Base-by-base conservation (phyloP, 2,329 filamentous ascomycete genomes). In the Bipolaris zeicola region DNA sequence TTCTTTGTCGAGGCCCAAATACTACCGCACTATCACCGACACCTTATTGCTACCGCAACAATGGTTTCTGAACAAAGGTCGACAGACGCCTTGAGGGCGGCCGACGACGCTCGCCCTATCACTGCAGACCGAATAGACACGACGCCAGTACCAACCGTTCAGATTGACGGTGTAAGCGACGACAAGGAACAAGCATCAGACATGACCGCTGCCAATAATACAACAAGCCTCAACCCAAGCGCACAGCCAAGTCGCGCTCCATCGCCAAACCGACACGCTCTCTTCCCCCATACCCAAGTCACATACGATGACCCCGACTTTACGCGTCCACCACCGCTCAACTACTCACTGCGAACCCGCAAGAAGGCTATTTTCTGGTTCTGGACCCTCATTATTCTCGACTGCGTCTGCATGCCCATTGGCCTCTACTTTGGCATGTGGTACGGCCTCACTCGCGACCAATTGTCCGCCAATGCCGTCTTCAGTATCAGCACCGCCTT, bases 371-470 rank as follows among this genome's bases (percentile, higher is more conserved):
- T 87, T 58, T 75, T 79, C 36, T 73, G 84, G 59, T 87, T 87
- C 75, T 87, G 85, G 85, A 76, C 76, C 0, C 69, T 88, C 38
- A 85, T 87, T 53, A 68, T 87, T 20, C 65, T 87, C 55, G 85
- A 88, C 73, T 84, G 81, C 48, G 76, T 86, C 57, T 81, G 77
- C 54, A 83, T 86, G 73, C 85, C 85, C 16, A 78, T 87, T 56
- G 80, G 78, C 3, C 77, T 88, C 2, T 88, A 87, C 74, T 88
- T 84, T 76, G 78, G 81, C 46, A 76, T 88, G 36, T 86, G 83
- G 82, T 87, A 87, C 61, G 79, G 78, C 60, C 82, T 83, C 8
- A 74, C 78, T 58, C 58, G 71, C 26, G 71, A 73, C 24, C 64
- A 74, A 53, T 68, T 87, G 31, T 79, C 78, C 0, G 78, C 79